Percentiles rank a stretch among this genome's conserved stretches.
Conservation (phyloP, 228 moss, liverwort and hornwort genomes). For the Sphagnum fallax region DNA sequence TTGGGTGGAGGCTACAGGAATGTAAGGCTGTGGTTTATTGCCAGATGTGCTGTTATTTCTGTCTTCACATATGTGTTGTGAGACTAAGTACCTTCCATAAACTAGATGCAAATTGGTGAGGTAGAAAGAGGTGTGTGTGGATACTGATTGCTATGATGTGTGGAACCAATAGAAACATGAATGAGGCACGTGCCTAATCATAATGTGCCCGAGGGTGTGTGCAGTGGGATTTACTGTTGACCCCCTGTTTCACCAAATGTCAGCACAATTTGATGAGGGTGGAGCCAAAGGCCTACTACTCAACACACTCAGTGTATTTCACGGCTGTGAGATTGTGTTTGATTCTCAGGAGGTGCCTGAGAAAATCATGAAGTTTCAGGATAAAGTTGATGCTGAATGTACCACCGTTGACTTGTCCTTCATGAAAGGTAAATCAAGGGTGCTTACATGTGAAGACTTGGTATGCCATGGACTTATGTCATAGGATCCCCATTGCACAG, state of each 20-base stretch:
- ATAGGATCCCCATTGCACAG: background rate
- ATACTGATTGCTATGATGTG: no score
- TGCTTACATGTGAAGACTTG: background rate
- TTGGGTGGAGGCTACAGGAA: no score
- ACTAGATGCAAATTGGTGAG: no score
- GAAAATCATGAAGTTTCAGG: conserved; percentile 58
- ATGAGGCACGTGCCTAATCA: no score
- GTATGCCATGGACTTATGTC: background rate
- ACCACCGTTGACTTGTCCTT: conserved; percentile 54
- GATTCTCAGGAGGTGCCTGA: conserved; percentile 90
- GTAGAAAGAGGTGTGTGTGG: no score
- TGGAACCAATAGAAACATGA: no score
- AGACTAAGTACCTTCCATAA: no score
- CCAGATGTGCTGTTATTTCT: no score
- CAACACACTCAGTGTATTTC: conserved; percentile 70
- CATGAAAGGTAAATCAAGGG: conserved; percentile 54
- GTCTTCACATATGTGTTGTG: no score
- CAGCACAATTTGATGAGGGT: conserved; percentile 94
- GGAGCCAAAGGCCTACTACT: conserved; percentile 89
- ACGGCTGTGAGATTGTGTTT: conserved; percentile 82
- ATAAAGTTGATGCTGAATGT: conserved; percentile 36
- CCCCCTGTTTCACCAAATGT: conserved; percentile 90
- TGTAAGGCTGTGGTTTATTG: no score
- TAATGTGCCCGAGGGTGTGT: conserved; percentile 8
- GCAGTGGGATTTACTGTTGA: conserved; percentile 95